Evolutionary conservation across 2,329 filamentous ascomycete genomes (phyloP).

Genomic region (Penicillium digitatum): DNA sequence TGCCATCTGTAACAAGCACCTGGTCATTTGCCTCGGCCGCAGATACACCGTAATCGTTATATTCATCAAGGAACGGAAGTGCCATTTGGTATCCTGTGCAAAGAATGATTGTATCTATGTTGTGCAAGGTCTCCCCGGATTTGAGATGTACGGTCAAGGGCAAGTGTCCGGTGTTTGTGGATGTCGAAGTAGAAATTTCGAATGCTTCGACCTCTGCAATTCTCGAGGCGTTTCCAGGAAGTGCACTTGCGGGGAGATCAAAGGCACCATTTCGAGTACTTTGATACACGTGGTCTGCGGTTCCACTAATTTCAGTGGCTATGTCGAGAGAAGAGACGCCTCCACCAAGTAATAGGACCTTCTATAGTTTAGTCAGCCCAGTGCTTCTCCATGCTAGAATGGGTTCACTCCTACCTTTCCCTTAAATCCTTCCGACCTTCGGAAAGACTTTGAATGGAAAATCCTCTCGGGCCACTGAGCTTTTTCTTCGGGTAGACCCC

Average conservation of each 20-base stretch:
- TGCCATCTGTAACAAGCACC: constrained; percentile 60
- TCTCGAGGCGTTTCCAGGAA: constrained; percentile 53
- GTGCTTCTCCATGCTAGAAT: background rate
- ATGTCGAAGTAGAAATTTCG: constrained; percentile 18
- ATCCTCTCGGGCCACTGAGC: constrained; percentile 44
- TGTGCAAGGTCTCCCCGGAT: constrained; percentile 51
- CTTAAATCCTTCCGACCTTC: constrained; percentile 46
- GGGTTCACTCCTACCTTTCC: constrained; percentile 47
- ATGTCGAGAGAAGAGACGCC: constrained; percentile 56
- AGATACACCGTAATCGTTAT: constrained; percentile 46
- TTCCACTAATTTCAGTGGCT: constrained; percentile 48
- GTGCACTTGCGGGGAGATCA: constrained; percentile 52
- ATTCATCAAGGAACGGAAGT: constrained; percentile 58
- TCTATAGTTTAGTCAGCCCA: constrained; percentile 34
- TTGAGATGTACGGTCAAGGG: constrained; percentile 52
- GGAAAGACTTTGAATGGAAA: constrained; percentile 52
- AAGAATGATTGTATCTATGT: constrained; percentile 60
- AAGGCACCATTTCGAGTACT: constrained; percentile 59
- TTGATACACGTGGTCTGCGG: constrained; percentile 49
- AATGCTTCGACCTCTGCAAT: constrained; percentile 53
- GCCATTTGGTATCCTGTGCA: constrained; percentile 67
- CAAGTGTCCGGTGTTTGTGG: constrained; percentile 35
- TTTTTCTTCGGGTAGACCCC: constrained; percentile 48
- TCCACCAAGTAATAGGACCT: constrained; percentile 54
- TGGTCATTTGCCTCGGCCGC: constrained; percentile 50